Conservation (phyloP, 306 rosid genomes). For the Prunus dulcis region DNA sequence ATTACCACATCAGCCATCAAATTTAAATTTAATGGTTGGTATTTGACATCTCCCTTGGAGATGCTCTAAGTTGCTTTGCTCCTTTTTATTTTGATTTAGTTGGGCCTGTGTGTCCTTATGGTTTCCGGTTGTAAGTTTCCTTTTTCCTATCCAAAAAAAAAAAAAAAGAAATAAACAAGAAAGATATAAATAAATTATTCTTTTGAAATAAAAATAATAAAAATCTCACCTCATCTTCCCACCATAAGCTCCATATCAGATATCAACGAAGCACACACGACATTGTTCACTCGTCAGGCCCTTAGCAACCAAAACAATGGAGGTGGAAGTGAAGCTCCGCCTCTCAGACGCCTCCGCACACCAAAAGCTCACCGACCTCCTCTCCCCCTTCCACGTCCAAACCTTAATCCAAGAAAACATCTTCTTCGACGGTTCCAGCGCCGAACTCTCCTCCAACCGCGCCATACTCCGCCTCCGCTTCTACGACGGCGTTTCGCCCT, state of each 20-base stretch:
- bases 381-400: conserved; percentile 46
- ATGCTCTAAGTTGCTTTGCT: too few species aligned
- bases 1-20: too few species aligned
- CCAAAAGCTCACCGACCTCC: conserved; percentile 52
- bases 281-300: conserved; percentile 1
- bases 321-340: conserved; percentile 58
- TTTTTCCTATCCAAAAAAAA: too few species aligned
- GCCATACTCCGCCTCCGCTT: conserved; percentile 59
- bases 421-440: conserved; percentile 53
- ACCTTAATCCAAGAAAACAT: conserved; percentile 55
- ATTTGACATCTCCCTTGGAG: too few species aligned
- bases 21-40: too few species aligned
- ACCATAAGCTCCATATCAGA: neutral
- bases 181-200: too few species aligned
- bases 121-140: too few species aligned
- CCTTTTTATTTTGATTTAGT: too few species aligned
- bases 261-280: neutral
- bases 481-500: conserved; percentile 24
- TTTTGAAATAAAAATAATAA: neutral
- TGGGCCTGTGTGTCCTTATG: too few species aligned
- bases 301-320: conserved; percentile 24
- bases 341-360: conserved; percentile 46
- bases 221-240: neutral
- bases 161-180: too few species aligned
- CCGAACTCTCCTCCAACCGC: conserved; percentile 51